These are phyloP conservation scores for Gnetum montanum DNA, from an alignment of 75 land plant species.

Conservation along the genomic window DNA sequence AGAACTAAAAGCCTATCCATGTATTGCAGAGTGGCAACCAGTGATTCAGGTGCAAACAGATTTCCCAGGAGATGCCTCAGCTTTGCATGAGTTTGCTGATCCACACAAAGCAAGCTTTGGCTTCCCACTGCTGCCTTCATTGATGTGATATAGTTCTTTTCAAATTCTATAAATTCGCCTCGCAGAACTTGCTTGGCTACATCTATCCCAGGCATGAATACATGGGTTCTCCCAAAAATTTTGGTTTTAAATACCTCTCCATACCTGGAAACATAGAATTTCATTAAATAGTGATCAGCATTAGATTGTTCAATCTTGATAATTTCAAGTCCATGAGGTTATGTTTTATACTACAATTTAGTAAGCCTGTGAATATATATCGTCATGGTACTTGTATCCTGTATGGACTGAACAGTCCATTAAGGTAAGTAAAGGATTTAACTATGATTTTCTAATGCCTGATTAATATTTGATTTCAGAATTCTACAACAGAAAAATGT, in stretches of 20 bases:
- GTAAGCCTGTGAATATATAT: too few relatives aligned
- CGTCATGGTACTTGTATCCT: neutral
- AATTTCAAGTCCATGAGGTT: too few relatives aligned
- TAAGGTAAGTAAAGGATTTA: too few relatives aligned
- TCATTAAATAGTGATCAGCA: too few relatives aligned
- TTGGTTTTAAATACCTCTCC: slow-evolving; percentile 36
- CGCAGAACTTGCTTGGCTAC: slow-evolving; percentile 27
- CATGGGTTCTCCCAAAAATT: slow-evolving; percentile 31
- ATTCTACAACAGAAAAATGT: too few relatives aligned
- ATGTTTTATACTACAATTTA: too few relatives aligned
- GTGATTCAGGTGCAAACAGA: slow-evolving; percentile 8
- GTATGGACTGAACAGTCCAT: neutral
- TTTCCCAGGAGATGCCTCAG: slow-evolving; percentile 13
- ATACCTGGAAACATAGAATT: slow-evolving; percentile 12
- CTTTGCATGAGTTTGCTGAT: slow-evolving; percentile 12
- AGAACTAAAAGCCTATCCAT: neutral
- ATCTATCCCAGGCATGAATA: slow-evolving; percentile 28
- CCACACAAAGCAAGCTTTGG: slow-evolving; percentile 25
- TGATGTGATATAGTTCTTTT: slow-evolving; percentile 26
- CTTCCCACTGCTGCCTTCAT: slow-evolving; percentile 20
- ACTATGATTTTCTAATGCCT: neutral
- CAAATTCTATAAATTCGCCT: slow-evolving; percentile 17
- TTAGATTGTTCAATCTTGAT: too few relatives aligned
- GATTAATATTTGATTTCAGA: too few relatives aligned
- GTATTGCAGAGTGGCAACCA: neutral